Conservation (phyloP, 345 rosid genomes). For the Sonneratia caseolaris region DNA sequence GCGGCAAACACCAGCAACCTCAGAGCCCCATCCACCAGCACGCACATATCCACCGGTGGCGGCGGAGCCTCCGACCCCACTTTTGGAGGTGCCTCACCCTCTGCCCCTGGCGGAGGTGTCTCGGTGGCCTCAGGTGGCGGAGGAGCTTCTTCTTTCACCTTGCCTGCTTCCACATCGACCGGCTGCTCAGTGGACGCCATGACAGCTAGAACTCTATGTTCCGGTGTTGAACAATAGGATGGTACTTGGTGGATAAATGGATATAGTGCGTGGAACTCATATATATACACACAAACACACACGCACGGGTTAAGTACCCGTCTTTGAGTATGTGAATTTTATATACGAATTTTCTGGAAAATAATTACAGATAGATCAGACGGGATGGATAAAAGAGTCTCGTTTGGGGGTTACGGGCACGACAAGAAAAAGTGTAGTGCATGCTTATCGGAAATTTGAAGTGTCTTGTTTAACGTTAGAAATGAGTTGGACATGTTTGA, state of each 20-base stretch:
- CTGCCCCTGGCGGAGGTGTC: constrained; percentile 6
- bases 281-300: not conserved
- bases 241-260: not conserved
- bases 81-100: constrained; percentile 3
- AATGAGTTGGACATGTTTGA: not conserved
- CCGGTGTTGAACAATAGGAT: not conserved
- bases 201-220: constrained; percentile 2
- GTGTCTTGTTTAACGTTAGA: not conserved
- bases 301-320: not conserved
- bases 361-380: not conserved
- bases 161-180: constrained; percentile 20
- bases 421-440: not conserved
- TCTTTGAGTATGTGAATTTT: not conserved
- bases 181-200: constrained; percentile 46
- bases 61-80: not conserved
- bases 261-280: not conserved
- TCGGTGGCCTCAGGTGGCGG: constrained; percentile 12
- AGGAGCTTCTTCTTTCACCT: constrained; percentile 9
- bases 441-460: not conserved
- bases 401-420: constrained; percentile 12
- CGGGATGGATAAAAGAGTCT: not conserved
- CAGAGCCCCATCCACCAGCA: constrained; percentile 27
- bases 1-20: constrained; percentile 54
- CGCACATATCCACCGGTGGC: constrained; percentile 14
- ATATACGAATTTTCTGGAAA: not conserved